phyloP scores from a whole-genome alignment of 805 yeast species.

The Priceomyces haplophilus region DNA sequence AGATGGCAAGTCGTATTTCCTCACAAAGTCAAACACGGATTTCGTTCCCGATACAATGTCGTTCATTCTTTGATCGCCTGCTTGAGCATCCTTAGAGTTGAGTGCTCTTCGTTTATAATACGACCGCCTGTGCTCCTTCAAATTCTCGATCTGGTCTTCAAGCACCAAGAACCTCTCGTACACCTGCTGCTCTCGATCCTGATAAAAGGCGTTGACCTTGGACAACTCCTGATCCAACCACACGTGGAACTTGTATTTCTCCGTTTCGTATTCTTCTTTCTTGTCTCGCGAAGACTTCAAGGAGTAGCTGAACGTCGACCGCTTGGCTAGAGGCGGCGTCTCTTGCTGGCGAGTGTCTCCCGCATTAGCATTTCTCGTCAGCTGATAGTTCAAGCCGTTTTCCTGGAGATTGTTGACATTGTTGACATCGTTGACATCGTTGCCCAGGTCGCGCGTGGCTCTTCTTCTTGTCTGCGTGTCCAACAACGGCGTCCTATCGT shows the following conservation, averaged over 20 bases:
- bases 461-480: slow-evolving; percentile 4
- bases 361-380: neutral
- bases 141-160: slow-evolving; percentile 66
- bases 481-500: slow-evolving; percentile 28
- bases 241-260: slow-evolving; percentile 47
- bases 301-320: slow-evolving; percentile 23
- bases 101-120: slow-evolving; percentile 7
- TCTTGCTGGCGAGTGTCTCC: neutral
- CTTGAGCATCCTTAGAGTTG: slow-evolving; percentile 7
- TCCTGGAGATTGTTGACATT: no score
- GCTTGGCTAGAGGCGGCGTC: slow-evolving; percentile 6
- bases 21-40: slow-evolving; percentile 20
- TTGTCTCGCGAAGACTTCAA: slow-evolving; percentile 16
- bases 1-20: slow-evolving; percentile 38
- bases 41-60: slow-evolving; percentile 30
- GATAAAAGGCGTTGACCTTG: slow-evolving; percentile 62
- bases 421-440: neutral
- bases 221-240: slow-evolving; percentile 66
- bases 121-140: slow-evolving; percentile 47
- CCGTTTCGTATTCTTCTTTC: slow-evolving; percentile 28
- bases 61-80: slow-evolving; percentile 20
- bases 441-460: neutral
- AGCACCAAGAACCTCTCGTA: slow-evolving; percentile 57
- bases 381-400: no score
- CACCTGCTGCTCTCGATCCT: slow-evolving; percentile 57